A percentile compares a stretch with the other conserved stretches of the same genome.
phyloP scores from a whole-genome alignment of 148 eudicot species.

The Talinum fruticosum region DNA sequence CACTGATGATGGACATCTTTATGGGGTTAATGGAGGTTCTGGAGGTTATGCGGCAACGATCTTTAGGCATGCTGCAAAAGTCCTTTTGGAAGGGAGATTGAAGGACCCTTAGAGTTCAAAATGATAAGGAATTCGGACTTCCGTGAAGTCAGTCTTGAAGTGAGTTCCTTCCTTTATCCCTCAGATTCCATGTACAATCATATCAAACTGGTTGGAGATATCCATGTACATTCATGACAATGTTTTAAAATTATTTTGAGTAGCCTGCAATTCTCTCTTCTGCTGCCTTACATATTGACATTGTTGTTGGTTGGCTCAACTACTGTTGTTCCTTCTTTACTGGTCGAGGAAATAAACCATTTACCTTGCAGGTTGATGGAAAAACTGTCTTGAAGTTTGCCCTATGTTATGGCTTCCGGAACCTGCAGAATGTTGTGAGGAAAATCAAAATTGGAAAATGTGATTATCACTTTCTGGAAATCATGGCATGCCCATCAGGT shows the following conservation, averaged over 20 bases:
- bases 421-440: slow-evolving; percentile 82
- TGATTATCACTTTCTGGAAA: slow-evolving; percentile 88
- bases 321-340: neutral
- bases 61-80: slow-evolving; percentile 69
- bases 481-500: slow-evolving; percentile 99
- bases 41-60: slow-evolving; percentile 95
- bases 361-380: slow-evolving; percentile 65
- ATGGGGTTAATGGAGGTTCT: slow-evolving; percentile 83
- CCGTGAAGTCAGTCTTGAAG: slow-evolving; percentile 76
- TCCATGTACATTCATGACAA: neutral
- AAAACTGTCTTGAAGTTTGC: slow-evolving; percentile 82
- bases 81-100: slow-evolving; percentile 61
- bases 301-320: neutral
- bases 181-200: neutral
- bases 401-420: slow-evolving; percentile 91
- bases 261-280: slow-evolving; percentile 2
- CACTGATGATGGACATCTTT: slow-evolving; percentile 73
- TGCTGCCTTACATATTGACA: neutral
- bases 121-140: slow-evolving; percentile 79
- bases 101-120: slow-evolving; percentile 66
- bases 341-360: neutral
- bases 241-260: neutral
- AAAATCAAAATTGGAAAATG: slow-evolving; percentile 81
- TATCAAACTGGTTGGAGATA: neutral
- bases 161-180: slow-evolving; percentile 34